Evolutionary conservation across 352 stramenopile species (phyloP).

Genomic region (Blastocystis sp.): DNA sequence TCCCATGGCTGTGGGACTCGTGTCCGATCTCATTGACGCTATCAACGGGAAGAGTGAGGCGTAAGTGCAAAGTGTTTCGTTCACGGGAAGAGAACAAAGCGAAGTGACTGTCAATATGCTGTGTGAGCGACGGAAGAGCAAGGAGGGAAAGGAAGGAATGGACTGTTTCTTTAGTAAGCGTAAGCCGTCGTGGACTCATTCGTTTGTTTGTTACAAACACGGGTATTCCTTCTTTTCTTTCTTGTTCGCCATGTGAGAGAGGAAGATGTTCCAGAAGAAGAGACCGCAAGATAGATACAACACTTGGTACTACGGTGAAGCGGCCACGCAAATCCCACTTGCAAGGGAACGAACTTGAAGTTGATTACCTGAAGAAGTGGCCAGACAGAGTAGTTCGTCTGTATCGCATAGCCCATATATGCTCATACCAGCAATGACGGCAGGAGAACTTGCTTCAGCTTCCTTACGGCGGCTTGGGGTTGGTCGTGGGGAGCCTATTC

Average conservation of each 20-base stretch:
- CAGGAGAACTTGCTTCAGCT: background rate
- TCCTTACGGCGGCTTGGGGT: background rate
- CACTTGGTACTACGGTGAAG: conserved; percentile 20
- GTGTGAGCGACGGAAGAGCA: conserved; percentile 36
- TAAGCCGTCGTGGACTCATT: conserved; percentile 41
- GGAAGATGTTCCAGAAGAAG: conserved; percentile 55
- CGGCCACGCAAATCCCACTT: background rate
- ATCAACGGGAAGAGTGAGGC: background rate
- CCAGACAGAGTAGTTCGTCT: conserved; percentile 56
- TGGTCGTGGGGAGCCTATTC: background rate
- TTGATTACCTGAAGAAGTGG: conserved; percentile 52
- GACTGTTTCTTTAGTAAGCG: conserved; percentile 44
- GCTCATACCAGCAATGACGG: background rate
- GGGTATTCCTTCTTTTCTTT: background rate
- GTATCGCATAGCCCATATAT: background rate
- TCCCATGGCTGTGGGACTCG: conserved; percentile 12
- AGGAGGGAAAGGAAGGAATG: conserved; percentile 52
- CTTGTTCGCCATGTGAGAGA: conserved; percentile 47
- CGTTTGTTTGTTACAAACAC: conserved; percentile 44
- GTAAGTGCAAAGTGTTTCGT: background rate
- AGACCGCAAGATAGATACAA: conserved; percentile 23
- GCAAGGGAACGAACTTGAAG: conserved; percentile 43
- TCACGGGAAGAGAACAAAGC: background rate
- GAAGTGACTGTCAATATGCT: conserved; percentile 38
- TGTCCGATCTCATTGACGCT: conserved; percentile 28